A percentile compares a stretch with the other conserved stretches of the same genome.
Evolutionary conservation across 495 filamentous ascomycete species (phyloP).

Genomic region (Lophiostoma macrostomum): DNA sequence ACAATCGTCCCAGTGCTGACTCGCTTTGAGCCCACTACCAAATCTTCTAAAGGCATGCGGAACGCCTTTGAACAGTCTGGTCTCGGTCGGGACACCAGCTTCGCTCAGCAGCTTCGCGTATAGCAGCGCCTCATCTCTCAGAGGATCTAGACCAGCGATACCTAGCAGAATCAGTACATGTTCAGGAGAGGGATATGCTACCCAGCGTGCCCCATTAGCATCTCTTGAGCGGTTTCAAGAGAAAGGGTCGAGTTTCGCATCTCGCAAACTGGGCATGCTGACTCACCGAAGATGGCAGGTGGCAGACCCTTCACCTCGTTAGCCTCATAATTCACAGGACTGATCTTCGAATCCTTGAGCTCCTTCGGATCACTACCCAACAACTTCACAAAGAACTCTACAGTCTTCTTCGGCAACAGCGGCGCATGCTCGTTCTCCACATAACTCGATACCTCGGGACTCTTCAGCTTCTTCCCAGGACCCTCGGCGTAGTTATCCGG

Average conservation of each 20-base stretch:
- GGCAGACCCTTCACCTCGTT: conserved; percentile 14
- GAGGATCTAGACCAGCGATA: conserved; percentile 18
- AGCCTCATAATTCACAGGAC: neutral
- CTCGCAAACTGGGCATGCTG: no score
- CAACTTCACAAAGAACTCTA: conserved; percentile 7
- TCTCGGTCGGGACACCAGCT: conserved; percentile 8
- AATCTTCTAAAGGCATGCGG: conserved; percentile 17
- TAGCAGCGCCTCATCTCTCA: conserved; percentile 20
- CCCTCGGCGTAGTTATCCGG: neutral
- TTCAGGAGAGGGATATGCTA: no score
- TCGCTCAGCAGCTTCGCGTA: conserved; percentile 18
- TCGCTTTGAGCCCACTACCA: conserved; percentile 4
- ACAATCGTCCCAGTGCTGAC: conserved; percentile 2
- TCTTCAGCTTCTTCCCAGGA: neutral
- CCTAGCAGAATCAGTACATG: no score
- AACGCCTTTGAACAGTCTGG: conserved; percentile 15
- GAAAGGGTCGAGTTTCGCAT: no score
- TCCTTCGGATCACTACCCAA: neutral
- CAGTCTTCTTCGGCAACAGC: neutral
- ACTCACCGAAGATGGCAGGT: conserved; percentile 12
- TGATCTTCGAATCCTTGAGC: conserved; percentile 10
- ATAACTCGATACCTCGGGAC: neutral
- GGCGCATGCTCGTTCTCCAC: conserved; percentile 18
- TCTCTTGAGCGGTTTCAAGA: no score
- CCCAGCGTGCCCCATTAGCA: no score